Percentiles rank a stretch among this genome's conserved stretches.
These are phyloP conservation scores for Colletotrichum acutatum DNA, from an alignment of 2,329 filamentous ascomycete genomes.

Conservation along the genomic window DNA sequence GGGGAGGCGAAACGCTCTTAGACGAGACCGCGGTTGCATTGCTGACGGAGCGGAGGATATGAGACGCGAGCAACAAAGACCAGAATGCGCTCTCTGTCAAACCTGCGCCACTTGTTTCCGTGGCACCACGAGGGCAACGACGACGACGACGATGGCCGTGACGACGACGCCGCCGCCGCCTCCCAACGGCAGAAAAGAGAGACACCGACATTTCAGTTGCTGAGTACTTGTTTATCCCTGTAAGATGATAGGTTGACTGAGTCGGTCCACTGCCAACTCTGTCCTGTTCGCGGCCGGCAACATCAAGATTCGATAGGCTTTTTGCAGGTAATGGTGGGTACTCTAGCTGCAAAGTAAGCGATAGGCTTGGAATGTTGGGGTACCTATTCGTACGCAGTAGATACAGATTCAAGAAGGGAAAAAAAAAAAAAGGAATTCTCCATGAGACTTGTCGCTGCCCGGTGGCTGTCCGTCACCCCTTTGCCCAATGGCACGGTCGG, in stretches of 20 bases:
- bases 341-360: not conserved
- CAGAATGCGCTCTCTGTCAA: not conserved
- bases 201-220: conserved; percentile 27
- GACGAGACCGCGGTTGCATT: conserved; percentile 5
- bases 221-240: conserved; percentile 23
- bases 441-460: not conserved
- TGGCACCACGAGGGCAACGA: not conserved
- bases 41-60: conserved; percentile 5
- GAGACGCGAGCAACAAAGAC: conserved; percentile 10
- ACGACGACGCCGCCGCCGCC: not conserved
- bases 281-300: conserved; percentile 3
- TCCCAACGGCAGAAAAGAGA: conserved; percentile 8
- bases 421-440: not conserved
- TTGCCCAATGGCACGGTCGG: not conserved
- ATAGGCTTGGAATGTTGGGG: not conserved
- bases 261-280: not conserved
- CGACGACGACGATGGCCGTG: not conserved
- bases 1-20: conserved; percentile 22
- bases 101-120: not conserved
- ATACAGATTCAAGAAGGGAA: not conserved
- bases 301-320: not conserved
- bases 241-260: conserved; percentile 31
- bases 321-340: conserved; percentile 3
- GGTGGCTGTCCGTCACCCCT: not conserved
- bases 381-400: not conserved